phyloP scores from a whole-genome alignment of 1,284 basidiomycete species.

The Tremellales sp. region DNA sequence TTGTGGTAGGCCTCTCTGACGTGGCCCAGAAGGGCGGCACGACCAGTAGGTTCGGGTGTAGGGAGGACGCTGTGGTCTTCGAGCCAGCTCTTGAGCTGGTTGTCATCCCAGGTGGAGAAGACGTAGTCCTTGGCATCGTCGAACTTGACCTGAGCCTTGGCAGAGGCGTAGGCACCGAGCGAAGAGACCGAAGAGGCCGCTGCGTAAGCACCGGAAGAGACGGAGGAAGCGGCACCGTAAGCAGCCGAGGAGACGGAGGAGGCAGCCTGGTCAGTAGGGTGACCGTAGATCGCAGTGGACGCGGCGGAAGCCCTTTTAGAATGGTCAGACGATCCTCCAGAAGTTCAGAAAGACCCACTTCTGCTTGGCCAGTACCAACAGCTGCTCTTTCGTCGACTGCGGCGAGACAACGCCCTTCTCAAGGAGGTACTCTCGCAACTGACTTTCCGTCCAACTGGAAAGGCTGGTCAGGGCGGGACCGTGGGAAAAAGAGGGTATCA shows the following conservation, averaged over 20 bases:
- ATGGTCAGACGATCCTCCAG: conserved; percentile 13
- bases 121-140: conserved; percentile 79
- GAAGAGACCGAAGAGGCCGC: conserved; percentile 46
- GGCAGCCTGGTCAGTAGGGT: conserved; percentile 48
- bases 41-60: conserved; percentile 59
- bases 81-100: conserved; percentile 59
- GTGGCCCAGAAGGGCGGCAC: conserved; percentile 63
- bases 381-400: conserved; percentile 69
- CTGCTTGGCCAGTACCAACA: conserved; percentile 70
- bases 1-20: conserved; percentile 66
- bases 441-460: conserved; percentile 74
- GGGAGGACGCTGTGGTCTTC: conserved; percentile 69
- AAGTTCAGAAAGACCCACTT: conserved; percentile 45
- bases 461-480: conserved; percentile 8
- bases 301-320: conserved; percentile 49
- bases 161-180: conserved; percentile 51
- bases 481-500: not conserved
- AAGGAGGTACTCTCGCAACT: conserved; percentile 75
- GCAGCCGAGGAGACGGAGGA: conserved; percentile 35
- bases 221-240: conserved; percentile 53
- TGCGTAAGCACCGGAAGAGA: conserved; percentile 51
- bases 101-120: conserved; percentile 83
- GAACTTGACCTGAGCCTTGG: conserved; percentile 51
- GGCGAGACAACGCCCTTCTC: conserved; percentile 81
- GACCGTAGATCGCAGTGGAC: conserved; percentile 59